These are phyloP conservation scores for Akanthomyces dipterigenus DNA, from an alignment of 2,329 filamentous ascomycete genomes.

Conservation along the genomic window DNA sequence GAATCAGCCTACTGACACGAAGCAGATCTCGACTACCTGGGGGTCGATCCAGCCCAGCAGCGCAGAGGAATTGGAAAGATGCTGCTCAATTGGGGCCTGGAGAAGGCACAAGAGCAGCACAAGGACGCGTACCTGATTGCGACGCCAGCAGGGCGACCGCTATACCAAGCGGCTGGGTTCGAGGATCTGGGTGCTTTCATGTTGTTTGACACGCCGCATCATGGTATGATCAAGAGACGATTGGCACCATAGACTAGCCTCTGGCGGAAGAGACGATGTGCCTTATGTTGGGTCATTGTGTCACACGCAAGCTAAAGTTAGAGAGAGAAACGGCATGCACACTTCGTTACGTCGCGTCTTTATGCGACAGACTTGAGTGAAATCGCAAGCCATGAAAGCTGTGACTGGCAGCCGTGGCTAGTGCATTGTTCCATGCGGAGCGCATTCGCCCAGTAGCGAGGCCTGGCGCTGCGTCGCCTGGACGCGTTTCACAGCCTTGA, in stretches of 20 bases:
- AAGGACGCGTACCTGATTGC: constrained; percentile 11
- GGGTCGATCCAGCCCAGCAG: constrained; percentile 15
- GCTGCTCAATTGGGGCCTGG: constrained; percentile 15
- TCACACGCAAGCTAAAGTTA: background rate
- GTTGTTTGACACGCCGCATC: constrained; percentile 6
- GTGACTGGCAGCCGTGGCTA: background rate
- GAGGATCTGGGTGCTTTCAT: background rate
- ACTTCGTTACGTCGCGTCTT: background rate
- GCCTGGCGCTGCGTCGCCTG: background rate
- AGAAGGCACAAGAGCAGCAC: constrained; percentile 9
- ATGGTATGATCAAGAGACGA: constrained; percentile 6
- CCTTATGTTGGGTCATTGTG: background rate
- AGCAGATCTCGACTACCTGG: constrained; percentile 16
- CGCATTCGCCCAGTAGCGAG: background rate
- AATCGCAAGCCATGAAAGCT: background rate
- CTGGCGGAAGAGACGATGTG: background rate
- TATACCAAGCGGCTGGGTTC: constrained; percentile 5
- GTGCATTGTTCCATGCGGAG: background rate
- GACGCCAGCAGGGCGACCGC: constrained; percentile 6
- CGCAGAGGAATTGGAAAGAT: constrained; percentile 16
- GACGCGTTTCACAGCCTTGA: background rate
- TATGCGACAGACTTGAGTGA: background rate
- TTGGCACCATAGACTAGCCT: background rate
- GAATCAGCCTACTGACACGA: background rate
- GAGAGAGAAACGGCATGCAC: background rate